phyloP scores from a whole-genome alignment of 78 protist species.

The Polysphondylium violaceum region DNA sequence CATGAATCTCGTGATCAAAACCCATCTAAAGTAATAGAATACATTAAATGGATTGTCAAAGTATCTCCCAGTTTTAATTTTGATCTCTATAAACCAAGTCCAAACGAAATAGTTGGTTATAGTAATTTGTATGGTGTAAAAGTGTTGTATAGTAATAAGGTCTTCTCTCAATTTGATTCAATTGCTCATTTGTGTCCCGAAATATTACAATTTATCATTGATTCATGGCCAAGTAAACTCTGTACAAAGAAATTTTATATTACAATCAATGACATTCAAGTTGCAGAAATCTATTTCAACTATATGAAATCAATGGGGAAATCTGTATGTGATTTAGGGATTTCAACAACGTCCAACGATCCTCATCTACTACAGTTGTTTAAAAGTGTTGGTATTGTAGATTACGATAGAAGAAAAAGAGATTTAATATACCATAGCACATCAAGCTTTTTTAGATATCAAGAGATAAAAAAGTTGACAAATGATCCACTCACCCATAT shows the following conservation, averaged over 20 bases:
- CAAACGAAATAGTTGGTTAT: background rate
- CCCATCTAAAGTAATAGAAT: background rate
- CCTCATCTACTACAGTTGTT: background rate
- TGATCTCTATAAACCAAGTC: background rate
- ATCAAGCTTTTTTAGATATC: background rate
- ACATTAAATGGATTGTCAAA: background rate
- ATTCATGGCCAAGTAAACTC: background rate
- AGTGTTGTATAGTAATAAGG: background rate
- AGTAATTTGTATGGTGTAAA: background rate
- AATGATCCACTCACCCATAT: background rate
- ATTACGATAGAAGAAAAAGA: background rate
- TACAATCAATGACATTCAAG: background rate
- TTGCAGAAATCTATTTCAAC: background rate
- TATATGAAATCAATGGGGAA: background rate
- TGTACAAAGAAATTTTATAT: no score
- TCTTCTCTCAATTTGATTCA: background rate
- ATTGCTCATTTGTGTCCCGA: background rate
- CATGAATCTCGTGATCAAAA: background rate
- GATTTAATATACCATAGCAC: background rate
- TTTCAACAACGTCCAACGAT: background rate
- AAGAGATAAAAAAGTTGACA: background rate
- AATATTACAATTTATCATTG: background rate
- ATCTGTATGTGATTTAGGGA: background rate
- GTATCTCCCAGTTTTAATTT: no score
- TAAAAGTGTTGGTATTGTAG: background rate